Evolutionary conservation across 495 filamentous ascomycete species (phyloP).

Genomic region (Penicillium arizonense): DNA sequence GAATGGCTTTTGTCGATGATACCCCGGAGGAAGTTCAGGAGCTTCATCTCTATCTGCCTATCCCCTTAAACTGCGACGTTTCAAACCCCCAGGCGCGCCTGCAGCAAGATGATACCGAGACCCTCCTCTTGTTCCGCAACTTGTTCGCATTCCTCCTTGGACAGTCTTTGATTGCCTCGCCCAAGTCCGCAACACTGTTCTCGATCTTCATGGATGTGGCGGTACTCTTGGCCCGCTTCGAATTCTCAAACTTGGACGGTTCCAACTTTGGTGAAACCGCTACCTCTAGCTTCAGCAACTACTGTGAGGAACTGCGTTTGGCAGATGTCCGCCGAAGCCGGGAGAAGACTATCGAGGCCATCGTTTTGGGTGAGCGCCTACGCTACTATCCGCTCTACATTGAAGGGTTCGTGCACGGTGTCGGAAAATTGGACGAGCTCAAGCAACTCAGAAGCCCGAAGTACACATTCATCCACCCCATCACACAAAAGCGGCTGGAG

Average conservation of each 20-base stretch:
- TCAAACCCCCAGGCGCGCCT: constrained; percentile 37
- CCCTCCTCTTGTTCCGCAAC: constrained; percentile 77
- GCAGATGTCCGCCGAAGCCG: constrained; percentile 79
- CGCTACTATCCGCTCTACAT: constrained; percentile 78
- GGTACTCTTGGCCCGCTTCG: constrained; percentile 64
- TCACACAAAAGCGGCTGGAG: constrained; percentile 76
- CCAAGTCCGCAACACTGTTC: constrained; percentile 65
- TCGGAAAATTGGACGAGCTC: constrained; percentile 80
- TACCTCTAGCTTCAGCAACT: constrained; percentile 69
- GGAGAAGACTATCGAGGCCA: constrained; percentile 87
- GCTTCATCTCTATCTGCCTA: constrained; percentile 70
- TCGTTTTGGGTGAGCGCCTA: constrained; percentile 85
- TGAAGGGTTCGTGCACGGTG: constrained; percentile 90
- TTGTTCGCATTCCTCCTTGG: constrained; percentile 85
- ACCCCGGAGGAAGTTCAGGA: constrained; percentile 47
- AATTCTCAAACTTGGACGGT: constrained; percentile 78
- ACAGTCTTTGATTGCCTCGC: constrained; percentile 77
- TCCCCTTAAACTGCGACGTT: constrained; percentile 50
- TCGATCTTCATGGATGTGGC: constrained; percentile 71
- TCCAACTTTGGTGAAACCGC: constrained; percentile 82
- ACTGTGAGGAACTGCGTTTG: constrained; percentile 70
- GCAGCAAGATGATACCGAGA: constrained; percentile 59
- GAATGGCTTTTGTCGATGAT: constrained; percentile 44
- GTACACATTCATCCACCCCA: constrained; percentile 62
- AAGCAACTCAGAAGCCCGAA: constrained; percentile 65